Evolutionary conservation across 164 flowering plant genomes (phyloP).

Genomic region (Chimonanthus praecox): DNA sequence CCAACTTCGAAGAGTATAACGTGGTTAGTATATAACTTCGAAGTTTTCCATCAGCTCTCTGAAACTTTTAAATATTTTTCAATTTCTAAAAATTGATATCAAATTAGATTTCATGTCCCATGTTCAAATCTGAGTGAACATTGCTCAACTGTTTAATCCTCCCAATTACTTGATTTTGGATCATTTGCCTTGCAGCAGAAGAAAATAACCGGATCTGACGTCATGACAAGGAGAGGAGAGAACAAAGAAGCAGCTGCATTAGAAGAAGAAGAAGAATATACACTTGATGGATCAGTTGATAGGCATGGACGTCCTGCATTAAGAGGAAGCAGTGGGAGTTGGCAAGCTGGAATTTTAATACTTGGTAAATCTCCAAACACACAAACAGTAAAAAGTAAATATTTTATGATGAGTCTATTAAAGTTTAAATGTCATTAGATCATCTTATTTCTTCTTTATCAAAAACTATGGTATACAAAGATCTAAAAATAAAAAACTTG

Average conservation of each 20-base stretch:
- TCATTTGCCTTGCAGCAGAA: constrained; percentile 16
- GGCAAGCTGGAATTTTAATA: constrained; percentile 71
- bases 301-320: constrained; percentile 66
- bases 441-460: too few relatives aligned
- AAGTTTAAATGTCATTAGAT: too few relatives aligned
- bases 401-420: background rate
- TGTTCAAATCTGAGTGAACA: too few relatives aligned
- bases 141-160: too few relatives aligned
- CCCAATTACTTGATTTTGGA: too few relatives aligned
- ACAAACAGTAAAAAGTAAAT: background rate
- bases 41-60: too few relatives aligned
- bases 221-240: constrained; percentile 6
- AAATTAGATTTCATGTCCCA: too few relatives aligned
- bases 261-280: constrained; percentile 35
- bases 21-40: constrained; percentile 29
- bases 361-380: constrained; percentile 38
- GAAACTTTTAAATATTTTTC: too few relatives aligned
- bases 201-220: constrained; percentile 24
- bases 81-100: too few relatives aligned
- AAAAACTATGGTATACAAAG: too few relatives aligned
- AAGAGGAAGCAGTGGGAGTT: constrained; percentile 53
- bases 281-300: constrained; percentile 81
- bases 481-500: too few relatives aligned
- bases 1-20: constrained; percentile 1
- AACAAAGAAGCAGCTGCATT: constrained; percentile 6